phyloP scores from a whole-genome alignment of 306 rosid species.

The Dalbergia cochinchinensis region DNA sequence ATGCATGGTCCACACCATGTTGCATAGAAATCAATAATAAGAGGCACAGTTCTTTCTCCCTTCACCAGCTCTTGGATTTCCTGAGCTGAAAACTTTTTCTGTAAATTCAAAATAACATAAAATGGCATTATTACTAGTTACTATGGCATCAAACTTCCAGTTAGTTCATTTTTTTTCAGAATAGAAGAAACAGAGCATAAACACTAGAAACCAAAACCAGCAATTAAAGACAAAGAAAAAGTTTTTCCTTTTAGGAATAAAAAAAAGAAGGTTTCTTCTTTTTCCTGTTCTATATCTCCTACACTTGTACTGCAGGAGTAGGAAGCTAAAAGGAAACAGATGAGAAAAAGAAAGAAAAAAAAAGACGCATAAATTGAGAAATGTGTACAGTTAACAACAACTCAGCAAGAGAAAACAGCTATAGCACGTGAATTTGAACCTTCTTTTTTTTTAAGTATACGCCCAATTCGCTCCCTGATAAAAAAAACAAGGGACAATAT shows the following conservation, averaged over 20 bases:
- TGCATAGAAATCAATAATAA: slow-evolving; percentile 88
- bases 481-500: too few species aligned
- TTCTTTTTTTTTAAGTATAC: too few species aligned
- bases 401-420: not conserved
- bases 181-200: not conserved
- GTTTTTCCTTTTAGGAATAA: too few species aligned
- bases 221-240: too few species aligned
- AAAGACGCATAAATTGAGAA: not conserved
- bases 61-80: slow-evolving; percentile 91
- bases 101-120: slow-evolving; percentile 49
- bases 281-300: too few species aligned
- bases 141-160: not conserved
- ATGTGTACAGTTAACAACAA: not conserved
- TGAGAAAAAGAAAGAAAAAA: not conserved
- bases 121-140: slow-evolving; percentile 1
- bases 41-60: slow-evolving; percentile 87
- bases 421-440: not conserved
- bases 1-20: slow-evolving; percentile 99
- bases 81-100: slow-evolving; percentile 83
- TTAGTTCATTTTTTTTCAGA: not conserved
- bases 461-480: too few species aligned
- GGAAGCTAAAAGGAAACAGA: slow-evolving; percentile 1
- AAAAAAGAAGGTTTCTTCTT: not conserved
- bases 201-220: too few species aligned
- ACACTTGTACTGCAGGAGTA: too few species aligned